Base-by-base conservation (phyloP, 305 asterid genomes). In the Fraxinus sp. region DNA sequence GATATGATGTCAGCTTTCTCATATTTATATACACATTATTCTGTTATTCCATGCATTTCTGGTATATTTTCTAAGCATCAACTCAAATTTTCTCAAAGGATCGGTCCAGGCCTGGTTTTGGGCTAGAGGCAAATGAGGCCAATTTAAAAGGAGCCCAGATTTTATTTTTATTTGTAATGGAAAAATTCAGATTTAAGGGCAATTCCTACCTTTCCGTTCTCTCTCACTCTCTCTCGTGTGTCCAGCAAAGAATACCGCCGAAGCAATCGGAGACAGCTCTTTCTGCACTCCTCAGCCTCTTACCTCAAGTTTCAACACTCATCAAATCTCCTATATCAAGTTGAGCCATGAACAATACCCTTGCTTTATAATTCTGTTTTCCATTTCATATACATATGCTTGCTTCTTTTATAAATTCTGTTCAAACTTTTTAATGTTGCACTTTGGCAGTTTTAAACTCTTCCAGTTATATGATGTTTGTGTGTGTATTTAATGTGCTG, bases 381-480 rank as follows among this genome's bases (percentile, higher is more conserved):
- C 59, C 59, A 49, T 4, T 49, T 14, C 2, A 49, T 3, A 49
- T 49, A 14, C 59, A 49, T 49, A 49, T 49, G 20, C 59, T 49
- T 49, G 59, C 59, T 49, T 49, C 59, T 49, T 49, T 49, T 49
- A 49, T 49, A 49, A 49, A 49, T 3, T 14, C 20, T 49, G 59
- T 49, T 49, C 59, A 49, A 49, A 49, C 18, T 49, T 49, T 10
- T 49, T 49, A 14, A 49, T 7, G 1, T 49, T 49, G 59, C 18
- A 49, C 59, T 49, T 49, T 49, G 7, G 59, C 20, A 49, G 59
- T 49, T 49, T 49, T 7, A 49, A 5, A 49, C 18, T 49, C 59
- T 49, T 49, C 59, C 59, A 14, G 59, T 49, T 49, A 14, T 49
- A 14, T 14, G 59, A 20, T 84, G 24, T 82, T 57, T 83, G 37